Conservation (phyloP, 2,329 filamentous ascomycete species). For the Paraphaeosphaeria minitans region DNA sequence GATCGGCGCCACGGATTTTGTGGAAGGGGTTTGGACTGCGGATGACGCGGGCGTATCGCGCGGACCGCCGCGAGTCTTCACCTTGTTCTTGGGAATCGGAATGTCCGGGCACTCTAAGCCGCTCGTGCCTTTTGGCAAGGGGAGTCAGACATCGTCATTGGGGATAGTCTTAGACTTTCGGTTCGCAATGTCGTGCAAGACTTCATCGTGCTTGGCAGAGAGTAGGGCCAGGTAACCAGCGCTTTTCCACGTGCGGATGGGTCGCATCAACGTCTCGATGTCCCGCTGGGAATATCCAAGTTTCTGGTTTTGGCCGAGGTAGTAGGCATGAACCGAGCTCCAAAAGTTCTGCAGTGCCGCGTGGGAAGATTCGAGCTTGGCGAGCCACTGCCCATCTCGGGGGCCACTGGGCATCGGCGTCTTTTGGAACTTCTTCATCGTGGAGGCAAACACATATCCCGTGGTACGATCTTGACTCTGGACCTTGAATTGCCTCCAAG, state of each 20-base stretch:
- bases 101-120: background rate
- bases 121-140: background rate
- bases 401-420: constrained; percentile 9
- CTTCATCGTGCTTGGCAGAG: constrained; percentile 8
- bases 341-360: constrained; percentile 13
- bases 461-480: background rate
- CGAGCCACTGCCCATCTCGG: constrained; percentile 11
- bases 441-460: background rate
- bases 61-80: constrained; percentile 12
- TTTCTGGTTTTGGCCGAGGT: background rate
- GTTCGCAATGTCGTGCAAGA: constrained; percentile 12
- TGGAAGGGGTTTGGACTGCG: background rate
- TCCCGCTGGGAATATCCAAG: constrained; percentile 1
- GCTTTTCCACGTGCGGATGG: constrained; percentile 9
- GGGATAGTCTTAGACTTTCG: background rate
- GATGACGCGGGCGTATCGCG: background rate
- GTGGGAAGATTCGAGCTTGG: constrained; percentile 11
- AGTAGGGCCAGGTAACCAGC: constrained; percentile 7
- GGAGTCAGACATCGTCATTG: constrained; percentile 11
- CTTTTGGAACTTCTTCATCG: background rate
- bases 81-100: constrained; percentile 4
- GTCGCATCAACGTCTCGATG: background rate
- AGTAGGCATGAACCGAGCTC: background rate
- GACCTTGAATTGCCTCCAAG: constrained; percentile 9
- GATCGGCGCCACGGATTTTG: background rate